Base-by-base conservation (phyloP, 495 filamentous ascomycete species). In the Cercophora scortea region DNA sequence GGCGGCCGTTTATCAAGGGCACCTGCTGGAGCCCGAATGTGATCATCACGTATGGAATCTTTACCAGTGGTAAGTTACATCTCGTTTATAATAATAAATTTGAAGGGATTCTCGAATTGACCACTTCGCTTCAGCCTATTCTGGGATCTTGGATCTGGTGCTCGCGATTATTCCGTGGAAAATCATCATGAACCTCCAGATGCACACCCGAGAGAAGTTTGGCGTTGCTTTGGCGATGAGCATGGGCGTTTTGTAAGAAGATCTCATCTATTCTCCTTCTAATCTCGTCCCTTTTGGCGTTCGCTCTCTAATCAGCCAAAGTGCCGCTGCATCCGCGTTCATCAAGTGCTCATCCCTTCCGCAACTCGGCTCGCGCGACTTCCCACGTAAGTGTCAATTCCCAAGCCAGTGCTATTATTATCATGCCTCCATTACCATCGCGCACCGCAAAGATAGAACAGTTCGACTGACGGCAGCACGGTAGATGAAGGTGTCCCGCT, bases 201-300 rank as follows among this genome's bases (percentile, higher is more conserved):
- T 68, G 56, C 47, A 64, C 16, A 53, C 53, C 15, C 66, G 56
- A 46, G 65, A 68, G 33, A 68, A 66, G 32, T 63, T 66, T 55
- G 68, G 67, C 36, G 63, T 71, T n/a, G 49, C 66, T 2, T 51
- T 69, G 42, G 64, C 64, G 13, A 71, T 71, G 67, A 71, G 66
- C 45, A 64, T 71, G 57, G 67, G 67, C 5, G 51, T 62, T 1
- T 56, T 59, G 44, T 55, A 49, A 39, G 42, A 38, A 25, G 2
- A 5, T 5, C 25, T 5, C 5, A 25, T 25, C 5, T 25, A 25
- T 2, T 25, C 25, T 25, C 25, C 25, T 25, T 25, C 25, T n/a
- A 47, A 1, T 42, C 39, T 49, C 47, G 52, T 35, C 17, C 11
- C 36, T 36, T 13, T n/a, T 41, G n/a, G 11, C 4, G 1, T 6